Conservation (phyloP, 805 yeast genomes). For the Isabelozyma rhagii region DNA sequence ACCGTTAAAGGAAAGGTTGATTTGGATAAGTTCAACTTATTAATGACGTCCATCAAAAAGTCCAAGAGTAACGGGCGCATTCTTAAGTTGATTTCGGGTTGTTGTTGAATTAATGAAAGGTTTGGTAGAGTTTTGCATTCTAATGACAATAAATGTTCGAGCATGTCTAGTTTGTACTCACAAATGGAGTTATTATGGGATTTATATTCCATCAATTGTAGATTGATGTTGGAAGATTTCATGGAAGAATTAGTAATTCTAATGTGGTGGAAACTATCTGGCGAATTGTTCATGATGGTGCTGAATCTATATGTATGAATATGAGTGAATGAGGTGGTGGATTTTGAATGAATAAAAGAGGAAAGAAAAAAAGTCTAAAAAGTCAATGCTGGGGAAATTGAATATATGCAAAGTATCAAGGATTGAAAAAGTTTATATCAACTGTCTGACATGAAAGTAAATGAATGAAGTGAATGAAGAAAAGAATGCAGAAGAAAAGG, state of each 20-base stretch:
- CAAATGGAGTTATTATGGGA: constrained; percentile 41
- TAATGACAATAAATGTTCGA: constrained; percentile 27
- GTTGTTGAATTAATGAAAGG: constrained; percentile 39
- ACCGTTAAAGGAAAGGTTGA: constrained; percentile 44
- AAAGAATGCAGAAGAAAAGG: not conserved
- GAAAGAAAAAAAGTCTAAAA: not conserved
- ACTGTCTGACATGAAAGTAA: not conserved
- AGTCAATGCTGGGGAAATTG: not conserved
- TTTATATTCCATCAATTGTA: constrained; percentile 46
- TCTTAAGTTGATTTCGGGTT: constrained; percentile 42
- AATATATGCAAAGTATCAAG: not conserved
- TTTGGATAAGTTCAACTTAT: constrained; percentile 36
- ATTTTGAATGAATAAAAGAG: not conserved
- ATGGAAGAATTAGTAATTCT: constrained; percentile 28
- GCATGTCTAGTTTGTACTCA: constrained; percentile 46
- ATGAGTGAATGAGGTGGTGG: not conserved
- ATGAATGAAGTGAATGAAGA: not conserved
- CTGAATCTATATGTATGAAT: not conserved
- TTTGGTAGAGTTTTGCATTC: constrained; percentile 29
- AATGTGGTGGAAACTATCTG: constrained; percentile 32
- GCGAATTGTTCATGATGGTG: constrained; percentile 14
- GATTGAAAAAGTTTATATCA: not conserved
- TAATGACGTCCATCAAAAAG: constrained; percentile 43
- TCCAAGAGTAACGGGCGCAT: constrained; percentile 44
- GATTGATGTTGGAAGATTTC: constrained; percentile 37